phyloP scores from a whole-genome alignment of 768 basidiomycete genomes.

The Collybia mongolica region DNA sequence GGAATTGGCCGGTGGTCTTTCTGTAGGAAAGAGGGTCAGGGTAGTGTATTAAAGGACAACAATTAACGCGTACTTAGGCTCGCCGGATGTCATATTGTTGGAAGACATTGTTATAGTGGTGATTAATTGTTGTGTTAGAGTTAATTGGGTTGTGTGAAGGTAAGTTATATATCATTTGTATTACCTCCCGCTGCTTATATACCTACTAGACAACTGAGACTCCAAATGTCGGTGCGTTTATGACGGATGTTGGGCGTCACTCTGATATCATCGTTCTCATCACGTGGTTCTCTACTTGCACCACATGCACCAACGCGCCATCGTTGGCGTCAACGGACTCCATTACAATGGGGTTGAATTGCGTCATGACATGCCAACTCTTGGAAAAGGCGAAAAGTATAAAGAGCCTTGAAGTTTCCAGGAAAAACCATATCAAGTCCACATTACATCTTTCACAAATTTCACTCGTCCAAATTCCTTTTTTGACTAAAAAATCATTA shows the following conservation, averaged over 20 bases:
- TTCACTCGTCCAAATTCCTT: too few relatives aligned
- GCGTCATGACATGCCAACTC: neutral
- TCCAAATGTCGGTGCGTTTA: too few relatives aligned
- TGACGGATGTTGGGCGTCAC: neutral
- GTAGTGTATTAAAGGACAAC: neutral
- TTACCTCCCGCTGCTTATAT: too few relatives aligned
- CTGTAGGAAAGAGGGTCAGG: conserved; percentile 12
- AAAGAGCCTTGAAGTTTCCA: neutral
- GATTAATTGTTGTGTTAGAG: too few relatives aligned
- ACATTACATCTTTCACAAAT: neutral
- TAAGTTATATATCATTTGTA: too few relatives aligned
- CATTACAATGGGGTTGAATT: neutral
- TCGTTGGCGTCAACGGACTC: too few relatives aligned
- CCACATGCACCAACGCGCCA: neutral
- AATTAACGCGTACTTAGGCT: conserved; percentile 23
- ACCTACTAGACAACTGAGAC: too few relatives aligned
- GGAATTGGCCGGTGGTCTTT: conserved; percentile 37
- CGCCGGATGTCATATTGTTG: conserved; percentile 25
- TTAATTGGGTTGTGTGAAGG: too few relatives aligned
- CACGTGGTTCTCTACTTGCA: neutral
- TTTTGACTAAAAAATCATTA: neutral
- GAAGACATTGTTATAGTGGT: conserved; percentile 7
- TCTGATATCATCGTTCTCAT: neutral
- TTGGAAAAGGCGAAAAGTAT: too few relatives aligned
- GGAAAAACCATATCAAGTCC: neutral